Base-by-base conservation (phyloP, 1,284 basidiomycete species). In the Puccinia polysora region DNA sequence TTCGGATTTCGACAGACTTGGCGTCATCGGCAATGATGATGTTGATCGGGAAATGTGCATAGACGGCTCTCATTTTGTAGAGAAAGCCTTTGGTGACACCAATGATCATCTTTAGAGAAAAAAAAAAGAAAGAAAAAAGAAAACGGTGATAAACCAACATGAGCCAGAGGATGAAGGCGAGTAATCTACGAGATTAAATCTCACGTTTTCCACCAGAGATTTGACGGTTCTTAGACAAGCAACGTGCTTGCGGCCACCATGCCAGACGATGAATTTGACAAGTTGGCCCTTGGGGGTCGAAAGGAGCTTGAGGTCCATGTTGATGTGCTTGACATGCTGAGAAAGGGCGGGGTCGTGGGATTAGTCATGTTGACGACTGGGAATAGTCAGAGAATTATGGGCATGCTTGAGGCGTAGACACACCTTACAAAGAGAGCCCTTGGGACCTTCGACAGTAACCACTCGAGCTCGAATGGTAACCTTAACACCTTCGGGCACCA, bases 31-130 rank as follows among this genome's bases (percentile, higher is more conserved):
- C 88, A 80, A 97, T 92, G 82, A 98, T 97, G 81, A 91, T 89
- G 86, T 99, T 98, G 86, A 99, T 97, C 76, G 96, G 96, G 86
- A 99, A 99, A 86, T 99, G 96, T 79, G 96, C 96, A 81, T 98
- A 99, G 74, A 98, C 96, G 45, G 94, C 78, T 67, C 81, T 77
- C 79, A 80, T 80, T 89, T 98, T 98, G 88, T 99, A 99, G 80
- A 89, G 88, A 88, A 97, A 98, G 75, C 95, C 96, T 88, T 93
- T 91, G 69, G 93, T 97, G 75, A 97, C 93, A 78, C 94, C 95
- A 78, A 84, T 94, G 82, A 98, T 87, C 93, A 98, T 93, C 65
- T 69, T n/a, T n/a, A n/a, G n/a, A n/a, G 36, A 10, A 28, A 1
- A 34, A 15, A 4, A 38, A 20, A 25, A 4, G 25, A 32, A 30